Evolutionary conservation across 768 basidiomycete genomes (phyloP).

Genomic region (Kwoniella shandongensis): DNA sequence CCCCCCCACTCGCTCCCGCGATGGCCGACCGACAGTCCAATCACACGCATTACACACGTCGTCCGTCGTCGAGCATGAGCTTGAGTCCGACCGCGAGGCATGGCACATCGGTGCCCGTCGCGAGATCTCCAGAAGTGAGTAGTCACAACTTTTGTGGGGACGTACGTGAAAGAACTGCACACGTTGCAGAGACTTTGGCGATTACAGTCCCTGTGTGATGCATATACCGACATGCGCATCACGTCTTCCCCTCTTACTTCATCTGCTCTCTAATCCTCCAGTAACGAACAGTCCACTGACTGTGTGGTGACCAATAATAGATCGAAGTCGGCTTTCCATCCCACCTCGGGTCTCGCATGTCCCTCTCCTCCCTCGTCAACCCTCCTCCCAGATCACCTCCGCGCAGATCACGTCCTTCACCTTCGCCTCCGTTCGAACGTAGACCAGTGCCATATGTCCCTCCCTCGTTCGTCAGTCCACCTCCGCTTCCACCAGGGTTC

Average conservation of each 20-base stretch:
- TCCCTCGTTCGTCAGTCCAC: constrained; percentile 1
- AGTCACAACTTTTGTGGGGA: no score
- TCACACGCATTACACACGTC: constrained; percentile 24
- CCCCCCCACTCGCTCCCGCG: background rate
- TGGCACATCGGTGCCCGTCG: constrained; percentile 1
- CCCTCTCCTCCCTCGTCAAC: constrained; percentile 46
- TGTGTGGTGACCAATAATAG: background rate
- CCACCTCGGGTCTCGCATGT: constrained; percentile 38
- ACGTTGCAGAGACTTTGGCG: no score
- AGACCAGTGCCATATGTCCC: constrained; percentile 4
- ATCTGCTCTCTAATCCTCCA: background rate
- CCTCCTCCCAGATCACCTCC: constrained; percentile 31
- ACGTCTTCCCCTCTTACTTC: background rate
- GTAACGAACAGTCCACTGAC: background rate
- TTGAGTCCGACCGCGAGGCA: constrained; percentile 10
- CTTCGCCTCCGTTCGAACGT: no score
- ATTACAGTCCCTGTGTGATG: no score
- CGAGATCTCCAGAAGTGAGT: constrained; percentile 17
- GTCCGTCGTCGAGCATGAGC: constrained; percentile 19
- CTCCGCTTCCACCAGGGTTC: background rate
- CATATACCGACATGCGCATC: no score
- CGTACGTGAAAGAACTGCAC: no score
- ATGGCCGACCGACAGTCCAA: constrained; percentile 5
- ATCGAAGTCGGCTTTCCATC: constrained; percentile 12
- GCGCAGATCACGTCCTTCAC: constrained; percentile 7